These are phyloP conservation scores for Myotisia sp. DNA, from an alignment of 2,329 filamentous ascomycete species.

Conservation along the genomic window DNA sequence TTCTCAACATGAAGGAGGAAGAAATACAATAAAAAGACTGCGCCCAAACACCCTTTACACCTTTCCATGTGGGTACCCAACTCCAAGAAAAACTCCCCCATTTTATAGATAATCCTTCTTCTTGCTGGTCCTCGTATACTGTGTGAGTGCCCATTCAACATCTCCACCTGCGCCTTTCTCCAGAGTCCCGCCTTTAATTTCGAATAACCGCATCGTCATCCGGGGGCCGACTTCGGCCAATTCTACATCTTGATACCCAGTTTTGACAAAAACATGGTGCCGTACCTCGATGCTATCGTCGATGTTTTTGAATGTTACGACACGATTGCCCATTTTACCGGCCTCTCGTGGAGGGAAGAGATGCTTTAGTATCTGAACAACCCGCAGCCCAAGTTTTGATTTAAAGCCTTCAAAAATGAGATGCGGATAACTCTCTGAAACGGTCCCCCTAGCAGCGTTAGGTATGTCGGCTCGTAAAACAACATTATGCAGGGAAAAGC, in stretches of 20 bases:
- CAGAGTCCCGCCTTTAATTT: slow-evolving; percentile 78
- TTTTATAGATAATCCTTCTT: slow-evolving; percentile 89
- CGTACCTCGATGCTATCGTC: slow-evolving; percentile 79
- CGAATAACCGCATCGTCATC: slow-evolving; percentile 94
- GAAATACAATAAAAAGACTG: too few relatives aligned
- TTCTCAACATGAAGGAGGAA: too few relatives aligned
- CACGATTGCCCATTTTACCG: slow-evolving; percentile 70
- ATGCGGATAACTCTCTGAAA: slow-evolving; percentile 85
- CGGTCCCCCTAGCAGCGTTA: slow-evolving; percentile 69
- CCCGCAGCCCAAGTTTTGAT: slow-evolving; percentile 61
- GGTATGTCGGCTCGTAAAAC: slow-evolving; percentile 87
- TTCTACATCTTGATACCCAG: slow-evolving; percentile 77
- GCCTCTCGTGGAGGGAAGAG: slow-evolving; percentile 80
- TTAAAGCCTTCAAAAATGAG: slow-evolving; percentile 91
- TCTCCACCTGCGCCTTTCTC: slow-evolving; percentile 85
- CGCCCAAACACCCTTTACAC: too few relatives aligned
- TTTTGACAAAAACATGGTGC: slow-evolving; percentile 88
- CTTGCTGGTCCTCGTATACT: slow-evolving; percentile 81
- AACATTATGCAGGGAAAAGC: slow-evolving; percentile 84
- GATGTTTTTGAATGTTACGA: slow-evolving; percentile 89
- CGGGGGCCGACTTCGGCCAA: slow-evolving; percentile 79
- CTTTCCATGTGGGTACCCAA: too few relatives aligned
- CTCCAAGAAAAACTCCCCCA: background rate
- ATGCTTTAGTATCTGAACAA: slow-evolving; percentile 85
- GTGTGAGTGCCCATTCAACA: slow-evolving; percentile 89